Conservation (phyloP, 2,329 filamentous ascomycete genomes). For the Nannizziopsis barbatae region DNA sequence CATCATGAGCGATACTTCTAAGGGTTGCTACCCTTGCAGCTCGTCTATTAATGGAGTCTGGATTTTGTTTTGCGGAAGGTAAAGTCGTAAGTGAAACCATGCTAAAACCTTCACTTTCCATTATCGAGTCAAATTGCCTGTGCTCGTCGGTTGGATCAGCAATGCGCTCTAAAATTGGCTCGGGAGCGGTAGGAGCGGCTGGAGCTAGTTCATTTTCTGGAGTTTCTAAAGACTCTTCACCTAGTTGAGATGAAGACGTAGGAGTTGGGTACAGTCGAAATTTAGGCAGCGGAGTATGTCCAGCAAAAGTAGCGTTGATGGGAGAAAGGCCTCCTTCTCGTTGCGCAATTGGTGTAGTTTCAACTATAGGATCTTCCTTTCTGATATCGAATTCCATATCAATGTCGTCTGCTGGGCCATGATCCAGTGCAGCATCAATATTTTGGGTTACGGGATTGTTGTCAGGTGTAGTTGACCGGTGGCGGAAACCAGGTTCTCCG, state of each 20-base stretch:
- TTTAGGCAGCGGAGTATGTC: slow-evolving; percentile 24
- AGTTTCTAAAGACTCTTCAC: slow-evolving; percentile 24
- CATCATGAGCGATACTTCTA: slow-evolving; percentile 12
- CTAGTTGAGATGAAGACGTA: slow-evolving; percentile 30
- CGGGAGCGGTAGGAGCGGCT: background rate
- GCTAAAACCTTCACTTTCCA: slow-evolving; percentile 48
- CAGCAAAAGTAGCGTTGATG: slow-evolving; percentile 26
- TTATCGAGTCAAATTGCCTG: slow-evolving; percentile 43
- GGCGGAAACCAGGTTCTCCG: background rate
- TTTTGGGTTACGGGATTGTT: background rate
- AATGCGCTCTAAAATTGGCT: background rate
- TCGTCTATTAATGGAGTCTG: slow-evolving; percentile 22
- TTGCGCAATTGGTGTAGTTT: slow-evolving; percentile 25
- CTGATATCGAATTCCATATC: background rate
- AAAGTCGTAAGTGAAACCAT: slow-evolving; percentile 47
- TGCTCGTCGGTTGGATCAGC: slow-evolving; percentile 33
- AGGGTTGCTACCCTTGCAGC: background rate
- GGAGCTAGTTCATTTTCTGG: background rate
- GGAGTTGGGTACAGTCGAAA: slow-evolving; percentile 32
- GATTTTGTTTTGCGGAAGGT: slow-evolving; percentile 38
- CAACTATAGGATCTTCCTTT: slow-evolving; percentile 26
- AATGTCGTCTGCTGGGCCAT: background rate
- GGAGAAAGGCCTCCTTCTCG: slow-evolving; percentile 22
- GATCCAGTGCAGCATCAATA: background rate
- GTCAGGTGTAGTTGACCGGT: background rate